Percentiles rank a stretch among this genome's conserved stretches.
These are phyloP conservation scores for Cladosporium oxysporum DNA, from an alignment of 2,329 filamentous ascomycete species.

Conservation along the genomic window DNA sequence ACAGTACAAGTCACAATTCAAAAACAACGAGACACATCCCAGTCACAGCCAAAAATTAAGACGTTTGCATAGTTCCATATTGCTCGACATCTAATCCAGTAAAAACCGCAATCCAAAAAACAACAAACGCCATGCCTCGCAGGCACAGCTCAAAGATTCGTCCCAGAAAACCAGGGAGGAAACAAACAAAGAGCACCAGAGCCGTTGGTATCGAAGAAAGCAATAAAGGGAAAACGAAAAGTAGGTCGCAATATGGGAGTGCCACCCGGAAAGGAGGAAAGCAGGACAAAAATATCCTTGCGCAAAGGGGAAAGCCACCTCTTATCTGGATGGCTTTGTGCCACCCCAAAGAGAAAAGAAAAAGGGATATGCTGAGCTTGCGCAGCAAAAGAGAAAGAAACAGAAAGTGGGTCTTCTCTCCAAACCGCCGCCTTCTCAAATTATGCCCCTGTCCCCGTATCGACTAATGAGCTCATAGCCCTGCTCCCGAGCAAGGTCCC, in stretches of 20 bases:
- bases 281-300: too few species aligned
- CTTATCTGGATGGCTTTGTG: background rate
- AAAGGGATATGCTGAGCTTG: background rate
- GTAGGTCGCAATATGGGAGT: background rate
- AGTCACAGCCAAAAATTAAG: background rate
- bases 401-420: background rate
- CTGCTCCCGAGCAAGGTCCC: constrained; percentile 14
- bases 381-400: constrained; percentile 1
- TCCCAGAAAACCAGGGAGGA: background rate
- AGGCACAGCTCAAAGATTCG: background rate
- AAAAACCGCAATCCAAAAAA: background rate
- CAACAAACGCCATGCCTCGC: background rate
- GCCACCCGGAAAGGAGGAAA: too few species aligned
- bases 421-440: background rate
- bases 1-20: background rate
- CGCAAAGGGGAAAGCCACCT: background rate
- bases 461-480: constrained; percentile 1
- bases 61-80: constrained; percentile 11
- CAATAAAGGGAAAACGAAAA: background rate
- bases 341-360: background rate
- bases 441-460: constrained; percentile 8
- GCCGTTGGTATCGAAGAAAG: constrained; percentile 17
- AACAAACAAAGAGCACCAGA: background rate
- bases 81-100: constrained; percentile 16
- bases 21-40: background rate